These are phyloP conservation scores for Isabelozyma pseudorhagii DNA, from an alignment of 805 yeast genomes.

Conservation along the genomic window DNA sequence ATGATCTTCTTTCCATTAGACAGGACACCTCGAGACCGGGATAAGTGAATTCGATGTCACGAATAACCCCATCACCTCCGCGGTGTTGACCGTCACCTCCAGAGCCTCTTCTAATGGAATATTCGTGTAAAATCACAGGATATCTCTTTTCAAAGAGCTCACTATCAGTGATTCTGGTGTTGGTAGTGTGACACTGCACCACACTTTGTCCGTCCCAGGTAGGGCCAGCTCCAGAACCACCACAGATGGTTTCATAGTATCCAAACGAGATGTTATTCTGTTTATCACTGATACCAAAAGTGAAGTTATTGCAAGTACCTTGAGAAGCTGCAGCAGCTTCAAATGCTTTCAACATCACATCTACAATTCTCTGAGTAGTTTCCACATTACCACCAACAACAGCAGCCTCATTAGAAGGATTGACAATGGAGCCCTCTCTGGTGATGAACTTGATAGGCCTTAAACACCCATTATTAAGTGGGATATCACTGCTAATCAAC, in stretches of 20 bases:
- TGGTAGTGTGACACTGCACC: constrained; percentile 94
- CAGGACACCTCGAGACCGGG: constrained; percentile 62
- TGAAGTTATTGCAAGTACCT: constrained; percentile 92
- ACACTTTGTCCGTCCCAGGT: constrained; percentile 84
- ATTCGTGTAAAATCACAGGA: constrained; percentile 75
- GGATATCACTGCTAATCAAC: constrained; percentile 81
- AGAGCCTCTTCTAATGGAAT: constrained; percentile 63
- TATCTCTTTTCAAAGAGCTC: constrained; percentile 86
- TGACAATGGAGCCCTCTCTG: constrained; percentile 41
- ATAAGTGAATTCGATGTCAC: constrained; percentile 74
- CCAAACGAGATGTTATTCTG: constrained; percentile 66
- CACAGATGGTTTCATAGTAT: constrained; percentile 91
- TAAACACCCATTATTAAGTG: constrained; percentile 91
- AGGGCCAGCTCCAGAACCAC: constrained; percentile 92
- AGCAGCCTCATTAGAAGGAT: constrained; percentile 83
- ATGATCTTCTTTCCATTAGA: constrained; percentile 78
- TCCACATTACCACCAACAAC: constrained; percentile 91
- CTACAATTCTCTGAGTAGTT: constrained; percentile 91
- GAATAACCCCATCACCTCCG: constrained; percentile 85
- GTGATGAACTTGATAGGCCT: constrained; percentile 64
- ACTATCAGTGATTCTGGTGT: constrained; percentile 88
- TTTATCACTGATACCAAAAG: constrained; percentile 78
- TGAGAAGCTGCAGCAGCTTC: constrained; percentile 92
- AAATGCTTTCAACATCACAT: constrained; percentile 83
- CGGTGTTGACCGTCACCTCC: constrained; percentile 74